Evolutionary conservation across 257 asterid species (phyloP).

Genomic region (Nicotiana attenuata): DNA sequence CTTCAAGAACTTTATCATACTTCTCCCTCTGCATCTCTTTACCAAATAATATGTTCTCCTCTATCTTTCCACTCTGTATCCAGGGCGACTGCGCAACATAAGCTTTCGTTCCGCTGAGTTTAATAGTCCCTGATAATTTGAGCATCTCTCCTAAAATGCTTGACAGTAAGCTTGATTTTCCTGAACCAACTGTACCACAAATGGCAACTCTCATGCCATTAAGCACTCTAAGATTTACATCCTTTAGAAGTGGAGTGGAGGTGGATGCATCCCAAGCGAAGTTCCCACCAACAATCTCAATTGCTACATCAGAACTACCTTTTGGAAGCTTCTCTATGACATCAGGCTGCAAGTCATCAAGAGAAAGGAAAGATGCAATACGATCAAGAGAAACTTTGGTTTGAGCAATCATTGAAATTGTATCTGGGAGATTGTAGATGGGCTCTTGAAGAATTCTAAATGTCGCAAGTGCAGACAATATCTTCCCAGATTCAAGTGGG

Average conservation of each 20-base stretch:
- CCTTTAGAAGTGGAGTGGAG: conserved; percentile 46
- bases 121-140: conserved; percentile 57
- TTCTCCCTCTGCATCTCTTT: conserved; percentile 56
- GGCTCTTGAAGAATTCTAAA: conserved; percentile 89
- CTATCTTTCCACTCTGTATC: conserved; percentile 88
- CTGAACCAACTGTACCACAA: conserved; percentile 94
- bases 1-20: conserved; percentile 66
- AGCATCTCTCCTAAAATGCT: conserved; percentile 76
- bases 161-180: conserved; percentile 87
- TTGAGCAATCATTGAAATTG: conserved; percentile 79
- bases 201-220: conserved; percentile 80
- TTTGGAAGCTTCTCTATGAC: conserved; percentile 52
- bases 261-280: conserved; percentile 64
- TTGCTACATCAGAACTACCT: conserved; percentile 36
- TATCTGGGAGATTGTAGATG: conserved; percentile 70
- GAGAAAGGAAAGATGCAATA: conserved; percentile 73
- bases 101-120: conserved; percentile 58
- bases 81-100: conserved; percentile 85
- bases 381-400: conserved; percentile 92
- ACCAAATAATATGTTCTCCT: conserved; percentile 80
- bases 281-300: conserved; percentile 67
- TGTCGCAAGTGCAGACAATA: conserved; percentile 82
- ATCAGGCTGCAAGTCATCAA: conserved; percentile 60
- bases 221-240: conserved; percentile 45
- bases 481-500: conserved; percentile 85